Evolutionary conservation across 441 rosid genomes (phyloP).

Genomic region (Gossypium armourianum): DNA sequence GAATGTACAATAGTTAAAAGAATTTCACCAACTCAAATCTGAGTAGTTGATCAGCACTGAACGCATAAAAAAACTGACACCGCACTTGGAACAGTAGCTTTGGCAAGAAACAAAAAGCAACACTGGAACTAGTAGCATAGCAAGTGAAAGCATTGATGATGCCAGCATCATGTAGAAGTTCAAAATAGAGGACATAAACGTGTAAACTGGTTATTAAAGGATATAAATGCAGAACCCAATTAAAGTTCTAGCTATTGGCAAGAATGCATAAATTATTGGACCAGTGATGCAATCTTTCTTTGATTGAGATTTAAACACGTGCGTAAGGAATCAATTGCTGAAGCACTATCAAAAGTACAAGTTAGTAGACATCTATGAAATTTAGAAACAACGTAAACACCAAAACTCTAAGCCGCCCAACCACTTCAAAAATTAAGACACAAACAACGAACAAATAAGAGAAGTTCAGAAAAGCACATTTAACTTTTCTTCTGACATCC

Average conservation of each 20-base stretch:
- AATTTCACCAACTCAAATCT: background rate
- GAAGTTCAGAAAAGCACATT: background rate
- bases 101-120: background rate
- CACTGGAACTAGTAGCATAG: background rate
- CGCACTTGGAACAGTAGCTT: background rate
- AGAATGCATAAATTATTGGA: background rate
- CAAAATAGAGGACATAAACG: background rate
- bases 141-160: background rate
- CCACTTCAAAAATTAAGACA: conserved; percentile 5
- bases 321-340: no score
- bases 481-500: background rate
- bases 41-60: conserved; percentile 2
- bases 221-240: background rate
- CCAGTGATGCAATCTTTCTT: background rate
- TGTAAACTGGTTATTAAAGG: background rate
- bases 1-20: conserved; percentile 11
- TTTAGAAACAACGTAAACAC: background rate
- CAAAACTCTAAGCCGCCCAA: background rate
- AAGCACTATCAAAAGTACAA: no score
- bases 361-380: no score
- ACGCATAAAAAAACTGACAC: background rate
- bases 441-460: background rate
- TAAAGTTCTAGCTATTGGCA: background rate
- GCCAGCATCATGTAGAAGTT: background rate
- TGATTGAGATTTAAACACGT: background rate